Percentiles rank a stretch among this genome's conserved stretches.
Conservation (phyloP, 1,284 basidiomycete genomes). For the Dichomitus squalens region DNA sequence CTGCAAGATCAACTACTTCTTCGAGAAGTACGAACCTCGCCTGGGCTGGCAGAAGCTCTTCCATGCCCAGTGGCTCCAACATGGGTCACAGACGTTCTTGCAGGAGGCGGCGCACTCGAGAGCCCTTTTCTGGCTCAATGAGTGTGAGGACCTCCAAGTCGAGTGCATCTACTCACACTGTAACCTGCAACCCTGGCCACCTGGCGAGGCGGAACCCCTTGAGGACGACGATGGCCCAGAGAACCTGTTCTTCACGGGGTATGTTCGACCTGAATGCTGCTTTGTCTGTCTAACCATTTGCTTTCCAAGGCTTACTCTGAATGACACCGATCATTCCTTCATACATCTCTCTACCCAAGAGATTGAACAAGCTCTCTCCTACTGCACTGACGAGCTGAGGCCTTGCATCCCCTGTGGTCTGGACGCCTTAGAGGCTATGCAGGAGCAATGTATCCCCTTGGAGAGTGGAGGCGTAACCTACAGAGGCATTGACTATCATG, state of each 20-base stretch:
- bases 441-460: slow-evolving; percentile 25
- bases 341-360: slow-evolving; percentile 42
- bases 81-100: slow-evolving; percentile 64
- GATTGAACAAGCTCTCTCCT: slow-evolving; percentile 33
- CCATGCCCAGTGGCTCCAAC: slow-evolving; percentile 67
- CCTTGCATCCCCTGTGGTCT: slow-evolving; percentile 53
- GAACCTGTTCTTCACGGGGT: slow-evolving; percentile 61
- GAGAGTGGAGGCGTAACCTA: slow-evolving; percentile 37
- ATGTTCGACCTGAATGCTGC: background rate
- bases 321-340: slow-evolving; percentile 47
- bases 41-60: slow-evolving; percentile 43
- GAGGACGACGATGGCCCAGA: slow-evolving; percentile 41
- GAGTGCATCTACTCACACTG: slow-evolving; percentile 59
- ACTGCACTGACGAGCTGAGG: slow-evolving; percentile 33
- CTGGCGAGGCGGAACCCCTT: slow-evolving; percentile 44
- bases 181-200: slow-evolving; percentile 44
- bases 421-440: slow-evolving; percentile 27
- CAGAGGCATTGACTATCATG: slow-evolving; percentile 51
- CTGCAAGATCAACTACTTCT: slow-evolving; percentile 61
- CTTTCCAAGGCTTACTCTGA: slow-evolving; percentile 37
- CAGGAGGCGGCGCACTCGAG: slow-evolving; percentile 66
- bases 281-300: background rate
- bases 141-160: slow-evolving; percentile 54
- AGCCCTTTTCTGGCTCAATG: slow-evolving; percentile 53
- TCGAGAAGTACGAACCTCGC: slow-evolving; percentile 35